Percentiles rank a stretch among this genome's conserved stretches.
Evolutionary conservation across 2,329 filamentous ascomycete genomes (phyloP).

Genomic region (Cytospora mali): DNA sequence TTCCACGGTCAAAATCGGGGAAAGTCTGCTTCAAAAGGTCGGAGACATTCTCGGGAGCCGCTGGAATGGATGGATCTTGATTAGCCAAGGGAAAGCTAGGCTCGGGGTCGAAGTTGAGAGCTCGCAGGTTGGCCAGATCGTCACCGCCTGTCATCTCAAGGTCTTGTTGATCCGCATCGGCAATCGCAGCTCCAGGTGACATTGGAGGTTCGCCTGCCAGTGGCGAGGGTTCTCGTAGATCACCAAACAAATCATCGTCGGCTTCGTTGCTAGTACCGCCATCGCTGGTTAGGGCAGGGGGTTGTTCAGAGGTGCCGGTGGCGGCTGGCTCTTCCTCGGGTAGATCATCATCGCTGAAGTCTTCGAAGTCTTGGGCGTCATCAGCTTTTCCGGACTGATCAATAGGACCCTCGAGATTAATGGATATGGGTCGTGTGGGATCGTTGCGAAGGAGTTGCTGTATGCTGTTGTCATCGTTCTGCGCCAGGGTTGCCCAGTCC

Average conservation of each 20-base stretch:
- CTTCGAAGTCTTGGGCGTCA: slow-evolving; percentile 85
- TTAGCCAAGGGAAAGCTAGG: slow-evolving; percentile 49
- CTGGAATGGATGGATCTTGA: slow-evolving; percentile 65
- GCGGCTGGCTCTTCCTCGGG: slow-evolving; percentile 69
- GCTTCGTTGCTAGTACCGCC: slow-evolving; percentile 59
- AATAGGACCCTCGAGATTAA: slow-evolving; percentile 52
- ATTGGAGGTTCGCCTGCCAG: slow-evolving; percentile 46
- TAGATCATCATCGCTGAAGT: slow-evolving; percentile 88
- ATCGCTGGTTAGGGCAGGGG: slow-evolving; percentile 61
- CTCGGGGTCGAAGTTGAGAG: slow-evolving; percentile 49
- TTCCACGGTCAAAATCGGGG: slow-evolving; percentile 76
- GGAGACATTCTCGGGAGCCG: slow-evolving; percentile 70
- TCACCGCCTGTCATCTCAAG: slow-evolving; percentile 39
- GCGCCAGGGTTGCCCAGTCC: slow-evolving; percentile 48
- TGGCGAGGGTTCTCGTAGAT: slow-evolving; percentile 54
- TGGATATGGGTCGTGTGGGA: slow-evolving; percentile 41
- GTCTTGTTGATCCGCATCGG: slow-evolving; percentile 35
- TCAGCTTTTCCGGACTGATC: slow-evolving; percentile 81
- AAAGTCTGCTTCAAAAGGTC: slow-evolving; percentile 80
- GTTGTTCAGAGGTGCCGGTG: slow-evolving; percentile 44
- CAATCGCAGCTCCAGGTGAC: slow-evolving; percentile 49
- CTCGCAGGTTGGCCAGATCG: slow-evolving; percentile 41
- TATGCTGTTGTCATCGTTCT: slow-evolving; percentile 53
- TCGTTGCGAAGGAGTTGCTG: slow-evolving; percentile 45
- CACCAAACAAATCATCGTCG: slow-evolving; percentile 71